A percentile compares a stretch with the other conserved stretches of the same genome.
Conservation (phyloP, 257 asterid species). For the Scutellaria baicalensis region DNA sequence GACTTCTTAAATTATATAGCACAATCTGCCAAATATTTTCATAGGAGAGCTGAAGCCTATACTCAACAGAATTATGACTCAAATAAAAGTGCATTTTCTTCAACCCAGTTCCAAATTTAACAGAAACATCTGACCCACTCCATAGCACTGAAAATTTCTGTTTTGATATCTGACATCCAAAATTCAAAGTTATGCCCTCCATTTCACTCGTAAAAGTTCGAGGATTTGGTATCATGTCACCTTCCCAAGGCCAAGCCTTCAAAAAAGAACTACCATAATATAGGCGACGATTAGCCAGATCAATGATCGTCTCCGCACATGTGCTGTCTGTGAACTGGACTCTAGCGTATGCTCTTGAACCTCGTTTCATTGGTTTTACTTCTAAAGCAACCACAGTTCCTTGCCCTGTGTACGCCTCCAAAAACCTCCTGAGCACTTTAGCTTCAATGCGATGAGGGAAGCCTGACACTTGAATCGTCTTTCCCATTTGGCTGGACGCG, state of each 20-base stretch:
- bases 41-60: constrained; percentile 67
- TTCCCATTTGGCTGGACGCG: constrained; percentile 14
- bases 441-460: constrained; percentile 44
- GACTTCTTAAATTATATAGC: constrained; percentile 28
- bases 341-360: constrained; percentile 50
- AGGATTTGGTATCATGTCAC: constrained; percentile 30
- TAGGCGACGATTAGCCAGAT: constrained; percentile 22
- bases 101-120: constrained; percentile 54
- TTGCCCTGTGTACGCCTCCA: constrained; percentile 40
- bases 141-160: constrained; percentile 48
- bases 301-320: constrained; percentile 29
- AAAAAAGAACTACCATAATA: constrained; percentile 49
- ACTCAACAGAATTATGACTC: constrained; percentile 16
- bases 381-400: constrained; percentile 54
- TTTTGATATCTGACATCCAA: constrained; percentile 59
- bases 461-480: constrained; percentile 40
- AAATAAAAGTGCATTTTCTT: constrained; percentile 46
- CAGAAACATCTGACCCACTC: constrained; percentile 27
- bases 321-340: constrained; percentile 47
- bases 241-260: constrained; percentile 35
- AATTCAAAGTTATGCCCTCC: constrained; percentile 34
- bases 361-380: constrained; percentile 36
- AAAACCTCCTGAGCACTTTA: constrained; percentile 13
- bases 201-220: constrained; percentile 26
- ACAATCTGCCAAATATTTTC: constrained; percentile 74